phyloP scores from a whole-genome alignment of 176 grass and related monocot species.

The Sorghum bicolor region Sorghum_bicolor_NCBIv3 NC_012873.2:57307501-57308000 shows the following conservation, averaged over 20 bases:
- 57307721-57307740: slow-evolving; percentile 58
- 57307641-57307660: slow-evolving; percentile 46
- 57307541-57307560: background rate
- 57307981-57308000: slow-evolving; percentile 28
- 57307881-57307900: slow-evolving; percentile 29
- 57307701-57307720: slow-evolving; percentile 23
- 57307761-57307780: slow-evolving; percentile 20
- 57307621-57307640: slow-evolving; percentile 34
- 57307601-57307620: background rate
- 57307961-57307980: slow-evolving; percentile 10
- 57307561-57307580: slow-evolving; percentile 11
- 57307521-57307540: slow-evolving; percentile 4
- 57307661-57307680: slow-evolving; percentile 34
- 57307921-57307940: slow-evolving; percentile 12
- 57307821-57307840: slow-evolving; percentile 1
- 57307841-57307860: slow-evolving; percentile 11
- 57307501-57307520: background rate
- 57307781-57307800: slow-evolving; percentile 32
- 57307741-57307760: slow-evolving; percentile 46
- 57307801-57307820: slow-evolving; percentile 9
- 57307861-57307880: slow-evolving; percentile 14
- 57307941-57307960: slow-evolving; percentile 15
- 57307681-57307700: slow-evolving; percentile 40
- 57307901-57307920: slow-evolving; percentile 12
- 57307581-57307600: slow-evolving; percentile 16